Conservation (phyloP, 495 filamentous ascomycete genomes). For the Penicillium fimorum region DNA sequence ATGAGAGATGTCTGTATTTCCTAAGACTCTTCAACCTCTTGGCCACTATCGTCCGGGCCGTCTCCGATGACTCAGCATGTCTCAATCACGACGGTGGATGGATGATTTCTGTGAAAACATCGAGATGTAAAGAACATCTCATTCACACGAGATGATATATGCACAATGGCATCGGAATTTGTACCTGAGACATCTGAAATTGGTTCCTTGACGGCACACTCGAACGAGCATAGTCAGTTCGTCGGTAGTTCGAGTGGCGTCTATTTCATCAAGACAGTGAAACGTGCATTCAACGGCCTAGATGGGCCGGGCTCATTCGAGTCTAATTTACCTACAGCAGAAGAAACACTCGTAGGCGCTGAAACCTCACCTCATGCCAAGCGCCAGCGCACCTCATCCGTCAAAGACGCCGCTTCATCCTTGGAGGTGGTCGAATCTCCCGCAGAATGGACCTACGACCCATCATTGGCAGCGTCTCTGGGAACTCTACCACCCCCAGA, state of each 20-base stretch:
- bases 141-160: neutral
- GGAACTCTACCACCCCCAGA: constrained; percentile 33
- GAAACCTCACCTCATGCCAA: constrained; percentile 28
- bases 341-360: constrained; percentile 40
- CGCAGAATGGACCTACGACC: constrained; percentile 36
- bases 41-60: neutral
- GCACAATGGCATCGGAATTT: constrained; percentile 35
- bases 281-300: constrained; percentile 35
- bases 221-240: constrained; percentile 44
- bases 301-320: constrained; percentile 20
- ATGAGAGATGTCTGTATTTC: neutral
- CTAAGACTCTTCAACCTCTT: neutral
- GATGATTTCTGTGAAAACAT: neutral
- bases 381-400: constrained; percentile 19
- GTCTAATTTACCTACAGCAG: constrained; percentile 37
- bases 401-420: constrained; percentile 13
- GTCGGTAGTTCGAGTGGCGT: constrained; percentile 45
- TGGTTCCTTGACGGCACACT: constrained; percentile 41
- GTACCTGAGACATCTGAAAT: constrained; percentile 35
- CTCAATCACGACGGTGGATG: neutral
- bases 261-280: constrained; percentile 46
- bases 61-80: neutral
- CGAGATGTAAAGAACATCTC: neutral
- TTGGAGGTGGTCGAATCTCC: constrained; percentile 13
- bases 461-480: constrained; percentile 25